Base-by-base conservation (phyloP, 495 filamentous ascomycete species). In the Tetracladium marchalianum region DNA sequence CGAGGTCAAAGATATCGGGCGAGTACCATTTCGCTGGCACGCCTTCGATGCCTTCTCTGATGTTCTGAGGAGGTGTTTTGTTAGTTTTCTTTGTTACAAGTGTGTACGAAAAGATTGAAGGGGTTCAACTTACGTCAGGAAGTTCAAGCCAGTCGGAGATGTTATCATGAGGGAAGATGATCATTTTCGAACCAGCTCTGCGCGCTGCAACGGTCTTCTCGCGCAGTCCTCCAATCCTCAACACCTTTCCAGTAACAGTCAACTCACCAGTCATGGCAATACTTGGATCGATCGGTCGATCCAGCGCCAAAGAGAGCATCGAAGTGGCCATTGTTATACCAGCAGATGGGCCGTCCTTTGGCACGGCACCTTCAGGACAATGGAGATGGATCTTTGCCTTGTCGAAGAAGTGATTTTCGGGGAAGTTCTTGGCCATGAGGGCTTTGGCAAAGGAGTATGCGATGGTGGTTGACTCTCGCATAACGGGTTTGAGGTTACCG, bases 171-270 rank as follows among this genome's bases (percentile, higher is more conserved):
- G 93, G 93, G 73, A 99, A 99, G 56, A 99, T 82, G 56, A 99
- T 80, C 71, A 78, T 96, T 69, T 82, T 92, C 48, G 88, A 93
- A 47, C 93, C 93, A 39, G 93, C 92, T 46, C 93, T 75, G 52
- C 90, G 76, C 41, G 93, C 93, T 40, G 93, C 93, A 42, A 99
- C 92, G n/a, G 92, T 95, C 79, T 99, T 99, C 75, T 99, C 93
- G 46, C 93, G 73, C 56, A 99, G 67, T 0, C 93, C 93, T 19
- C 93, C 93, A 67, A 99, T 99, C 56, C 93, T 76, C 44, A 99
- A 68, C 5, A 99, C 90, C 66, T 97, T 97, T 24, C 93, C 93
- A 16, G 93, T 99, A 41, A 99, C 85, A 0, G 93, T 99, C 53
- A 99, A 67, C 67, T 99, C 93, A 53, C 93, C 93, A 16, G 93